These are phyloP conservation scores for Patellifolia procumbens DNA, from an alignment of 179 eudicot genomes.

Conservation along the genomic window DNA sequence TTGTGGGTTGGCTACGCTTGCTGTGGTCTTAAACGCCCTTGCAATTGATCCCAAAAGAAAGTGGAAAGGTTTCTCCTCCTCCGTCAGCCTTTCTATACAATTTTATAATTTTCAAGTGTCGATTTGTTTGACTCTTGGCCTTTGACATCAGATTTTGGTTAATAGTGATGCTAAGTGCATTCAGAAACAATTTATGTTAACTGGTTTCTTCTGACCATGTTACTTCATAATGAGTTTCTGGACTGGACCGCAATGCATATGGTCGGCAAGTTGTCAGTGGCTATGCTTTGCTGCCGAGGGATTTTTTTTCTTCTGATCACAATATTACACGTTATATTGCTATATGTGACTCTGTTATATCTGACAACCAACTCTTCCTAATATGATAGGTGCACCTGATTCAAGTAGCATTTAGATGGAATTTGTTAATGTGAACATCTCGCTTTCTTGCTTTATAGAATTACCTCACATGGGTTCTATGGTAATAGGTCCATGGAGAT, in stretches of 20 bases:
- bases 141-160: not conserved
- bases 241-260: not conserved
- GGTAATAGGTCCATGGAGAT: slow-evolving; percentile 51
- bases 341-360: not conserved
- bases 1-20: slow-evolving; percentile 93
- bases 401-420: not conserved
- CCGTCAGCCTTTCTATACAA: not conserved
- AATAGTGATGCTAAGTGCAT: not conserved
- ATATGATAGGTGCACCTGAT: not conserved
- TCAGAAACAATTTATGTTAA: not conserved
- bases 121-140: not conserved
- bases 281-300: not conserved
- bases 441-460: slow-evolving; percentile 7
- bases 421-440: not conserved
- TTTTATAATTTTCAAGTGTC: not conserved
- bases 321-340: not conserved
- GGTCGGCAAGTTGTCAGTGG: not conserved
- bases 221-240: not conserved
- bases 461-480: slow-evolving; percentile 1
- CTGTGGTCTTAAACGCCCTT: slow-evolving; percentile 95
- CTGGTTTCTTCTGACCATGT: not conserved
- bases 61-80: slow-evolving; percentile 90
- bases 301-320: not conserved
- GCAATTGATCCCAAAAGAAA: slow-evolving; percentile 92
- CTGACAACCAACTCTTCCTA: not conserved